Evolutionary conservation across 2,329 filamentous ascomycete species (phyloP), one percentile per base, ranked within the genome.

Genomic region (Fusarium haematococcum): DNA sequence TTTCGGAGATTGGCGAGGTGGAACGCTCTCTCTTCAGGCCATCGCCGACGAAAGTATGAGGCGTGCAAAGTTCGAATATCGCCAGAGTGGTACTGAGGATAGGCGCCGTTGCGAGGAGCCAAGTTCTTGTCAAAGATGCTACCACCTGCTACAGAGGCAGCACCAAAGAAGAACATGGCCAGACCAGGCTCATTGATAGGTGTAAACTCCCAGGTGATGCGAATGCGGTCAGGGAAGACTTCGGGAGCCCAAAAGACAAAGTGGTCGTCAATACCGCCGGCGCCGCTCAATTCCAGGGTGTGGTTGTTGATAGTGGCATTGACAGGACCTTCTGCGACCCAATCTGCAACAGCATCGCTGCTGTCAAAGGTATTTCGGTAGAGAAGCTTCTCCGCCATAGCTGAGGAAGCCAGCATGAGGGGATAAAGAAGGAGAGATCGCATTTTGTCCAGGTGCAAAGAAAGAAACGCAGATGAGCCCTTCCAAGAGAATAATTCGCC

Each of bases 151-250:
- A 70, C 65, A 1, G 75, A 64, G 3, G 64, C 60, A 8, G 76
- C 74, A n/a, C 76, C 76, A 11, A 78, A 75, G 64, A 78, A 78
- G 10, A 78, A 73, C 35, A 78, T 78, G 11, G 76, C 76, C 0
- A 78, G 30, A 2, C 76, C 76, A 0, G 76, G 76, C 1, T 78
- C 76, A 4, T 69, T 10, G 10, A 77, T 35, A 1, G 75, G 60
- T 0, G 67, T 70, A 6, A 78, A 78, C 14, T 78, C 76, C 75
- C 75, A 78, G 3, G 71, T 75, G 14, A 78, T 69, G 7, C 75
- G 76, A 50, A 78, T 77, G 20, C 70, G 68, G 0, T 78, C 75
- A 6, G 76, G 76, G 1, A 78, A 78, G 3, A 69, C 73, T 37
- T 77, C 63, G 1, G 76, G 76, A 2, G 72, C 68, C 76, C 76